Evolutionary conservation across 768 basidiomycete genomes (phyloP).

Genomic region (Lentinula detonsa): DNA sequence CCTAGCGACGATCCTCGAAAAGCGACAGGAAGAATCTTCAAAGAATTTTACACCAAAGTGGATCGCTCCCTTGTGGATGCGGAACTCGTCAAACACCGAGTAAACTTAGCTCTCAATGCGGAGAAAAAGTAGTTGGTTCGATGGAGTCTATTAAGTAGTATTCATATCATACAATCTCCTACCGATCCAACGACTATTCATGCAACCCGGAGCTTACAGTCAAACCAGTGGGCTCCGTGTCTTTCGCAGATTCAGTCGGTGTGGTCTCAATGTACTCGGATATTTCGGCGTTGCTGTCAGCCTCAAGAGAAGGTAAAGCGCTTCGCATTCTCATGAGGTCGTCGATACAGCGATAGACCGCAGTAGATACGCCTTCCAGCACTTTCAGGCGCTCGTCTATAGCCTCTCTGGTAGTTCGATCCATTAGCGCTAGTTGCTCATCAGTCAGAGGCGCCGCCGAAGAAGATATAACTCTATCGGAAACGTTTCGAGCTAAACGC

Average conservation of each 20-base stretch:
- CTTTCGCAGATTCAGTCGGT: background rate
- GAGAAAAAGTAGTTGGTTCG: background rate
- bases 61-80: slow-evolving; percentile 57
- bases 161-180: background rate
- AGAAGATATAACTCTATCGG: slow-evolving; percentile 15
- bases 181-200: background rate
- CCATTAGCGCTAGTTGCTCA: slow-evolving; percentile 60
- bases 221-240: background rate
- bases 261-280: background rate
- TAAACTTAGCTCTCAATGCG: slow-evolving; percentile 28
- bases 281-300: background rate
- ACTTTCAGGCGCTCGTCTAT: slow-evolving; percentile 81
- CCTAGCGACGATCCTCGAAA: slow-evolving; percentile 21
- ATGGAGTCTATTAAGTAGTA: background rate
- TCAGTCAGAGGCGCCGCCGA: slow-evolving; percentile 48
- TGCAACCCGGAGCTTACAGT: background rate
- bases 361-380: slow-evolving; percentile 70
- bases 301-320: slow-evolving; percentile 42
- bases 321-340: slow-evolving; percentile 76
- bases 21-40: slow-evolving; percentile 46
- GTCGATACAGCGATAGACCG: slow-evolving; percentile 69
- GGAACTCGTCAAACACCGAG: slow-evolving; percentile 48
- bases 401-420: slow-evolving; percentile 66
- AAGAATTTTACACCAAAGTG: slow-evolving; percentile 55
- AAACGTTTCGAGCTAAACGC: background rate